These are phyloP conservation scores for Apiotrichum montevideense DNA, from an alignment of 1,284 basidiomycete species.

Conservation along the genomic window DNA sequence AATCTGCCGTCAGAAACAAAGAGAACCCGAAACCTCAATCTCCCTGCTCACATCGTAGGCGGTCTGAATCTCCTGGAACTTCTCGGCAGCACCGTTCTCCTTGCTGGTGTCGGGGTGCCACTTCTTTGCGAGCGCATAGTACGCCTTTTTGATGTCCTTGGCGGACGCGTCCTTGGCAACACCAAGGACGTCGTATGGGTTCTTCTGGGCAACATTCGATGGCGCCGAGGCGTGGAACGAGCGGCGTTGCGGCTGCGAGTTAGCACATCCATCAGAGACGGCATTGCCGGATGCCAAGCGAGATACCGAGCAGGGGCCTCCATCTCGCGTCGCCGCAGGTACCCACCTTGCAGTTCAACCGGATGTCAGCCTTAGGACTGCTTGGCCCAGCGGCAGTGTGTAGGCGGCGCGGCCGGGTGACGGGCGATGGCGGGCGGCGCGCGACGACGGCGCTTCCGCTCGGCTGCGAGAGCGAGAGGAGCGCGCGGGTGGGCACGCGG, in stretches of 20 bases:
- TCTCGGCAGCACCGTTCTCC: constrained; percentile 81
- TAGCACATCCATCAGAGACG: too few species aligned
- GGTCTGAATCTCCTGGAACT: constrained; percentile 93
- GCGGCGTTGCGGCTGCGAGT: constrained; percentile 41
- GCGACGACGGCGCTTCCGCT: constrained; percentile 1
- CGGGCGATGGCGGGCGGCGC: not conserved
- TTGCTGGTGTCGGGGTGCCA: constrained; percentile 97
- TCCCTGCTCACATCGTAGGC: constrained; percentile 75
- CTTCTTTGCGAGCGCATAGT: constrained; percentile 94
- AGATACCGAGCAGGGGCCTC: too few species aligned
- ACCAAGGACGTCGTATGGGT: constrained; percentile 87
- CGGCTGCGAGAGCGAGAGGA: constrained; percentile 9
- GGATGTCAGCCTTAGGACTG: not conserved
- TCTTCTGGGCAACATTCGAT: constrained; percentile 59
- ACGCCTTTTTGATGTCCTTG: constrained; percentile 93
- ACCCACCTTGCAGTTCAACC: not conserved
- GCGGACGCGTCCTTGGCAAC: constrained; percentile 75
- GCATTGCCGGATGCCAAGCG: too few species aligned
- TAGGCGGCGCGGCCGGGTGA: not conserved
- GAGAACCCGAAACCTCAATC: too few species aligned
- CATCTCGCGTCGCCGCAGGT: not conserved
- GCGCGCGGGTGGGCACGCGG: constrained; percentile 12
- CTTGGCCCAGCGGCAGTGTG: constrained; percentile 2
- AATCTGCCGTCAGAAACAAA: constrained; percentile 52
- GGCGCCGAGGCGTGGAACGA: constrained; percentile 64